Percentiles rank a stretch among this genome's conserved stretches.
Evolutionary conservation across 371 early-diverging fungal genomes (phyloP).

Genomic region (Circinella umbellata): DNA sequence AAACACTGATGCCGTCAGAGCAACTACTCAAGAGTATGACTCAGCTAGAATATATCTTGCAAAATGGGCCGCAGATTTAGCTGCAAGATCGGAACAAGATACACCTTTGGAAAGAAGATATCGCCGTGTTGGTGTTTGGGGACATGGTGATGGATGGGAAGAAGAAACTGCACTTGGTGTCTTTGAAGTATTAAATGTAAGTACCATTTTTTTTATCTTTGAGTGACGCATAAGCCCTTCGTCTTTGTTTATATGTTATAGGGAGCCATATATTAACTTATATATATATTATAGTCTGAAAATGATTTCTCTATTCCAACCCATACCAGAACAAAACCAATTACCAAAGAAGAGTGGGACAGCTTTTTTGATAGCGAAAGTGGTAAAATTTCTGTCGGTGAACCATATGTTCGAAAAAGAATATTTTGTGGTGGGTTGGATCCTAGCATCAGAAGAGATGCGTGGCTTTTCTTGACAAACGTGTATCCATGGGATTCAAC

Average conservation of each 20-base stretch:
- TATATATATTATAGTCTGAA: conserved; percentile 30
- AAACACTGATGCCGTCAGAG: conserved; percentile 49
- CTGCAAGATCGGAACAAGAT: conserved; percentile 43
- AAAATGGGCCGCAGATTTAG: conserved; percentile 79
- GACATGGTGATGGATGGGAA: conserved; percentile 45
- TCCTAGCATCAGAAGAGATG: conserved; percentile 71
- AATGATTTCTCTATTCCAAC: conserved; percentile 50
- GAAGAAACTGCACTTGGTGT: conserved; percentile 52
- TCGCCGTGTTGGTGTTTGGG: conserved; percentile 51
- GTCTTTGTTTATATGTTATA: too few relatives aligned
- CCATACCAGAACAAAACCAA: conserved; percentile 60
- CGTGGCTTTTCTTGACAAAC: conserved; percentile 85
- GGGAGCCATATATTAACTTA: too few relatives aligned
- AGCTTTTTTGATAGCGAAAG: conserved; percentile 64
- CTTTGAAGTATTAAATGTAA: conserved; percentile 54
- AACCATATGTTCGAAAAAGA: conserved; percentile 58
- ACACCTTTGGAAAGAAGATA: conserved; percentile 37
- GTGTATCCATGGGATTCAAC: conserved; percentile 84
- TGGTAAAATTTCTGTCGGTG: conserved; percentile 59
- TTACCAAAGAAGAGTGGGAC: conserved; percentile 78
- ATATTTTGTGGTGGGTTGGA: conserved; percentile 83
- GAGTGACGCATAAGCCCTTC: too few relatives aligned
- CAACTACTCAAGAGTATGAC: conserved; percentile 80
- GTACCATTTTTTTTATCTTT: not conserved
- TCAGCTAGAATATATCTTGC: conserved; percentile 85